A percentile compares a stretch with the other conserved stretches of the same genome.
phyloP scores from a whole-genome alignment of 1,284 basidiomycete species.

The Fomitopsis betulina region DNA sequence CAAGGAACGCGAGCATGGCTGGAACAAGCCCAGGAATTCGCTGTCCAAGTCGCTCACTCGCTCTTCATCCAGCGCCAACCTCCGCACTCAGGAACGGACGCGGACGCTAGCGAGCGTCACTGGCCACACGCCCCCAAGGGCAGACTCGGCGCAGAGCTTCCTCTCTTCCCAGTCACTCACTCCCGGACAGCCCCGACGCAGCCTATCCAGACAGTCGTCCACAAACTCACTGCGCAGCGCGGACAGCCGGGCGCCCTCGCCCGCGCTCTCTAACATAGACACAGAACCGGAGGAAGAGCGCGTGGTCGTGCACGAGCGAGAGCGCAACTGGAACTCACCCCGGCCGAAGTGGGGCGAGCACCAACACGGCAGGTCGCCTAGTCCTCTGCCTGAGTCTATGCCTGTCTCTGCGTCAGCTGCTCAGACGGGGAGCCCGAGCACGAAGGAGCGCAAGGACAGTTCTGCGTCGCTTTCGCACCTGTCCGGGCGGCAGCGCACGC shows the following conservation, averaged over 20 bases:
- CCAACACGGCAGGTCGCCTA: slow-evolving; percentile 11
- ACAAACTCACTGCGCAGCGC: slow-evolving; percentile 18
- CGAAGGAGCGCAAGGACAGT: background rate
- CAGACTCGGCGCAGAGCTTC: slow-evolving; percentile 22
- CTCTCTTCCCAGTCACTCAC: slow-evolving; percentile 11
- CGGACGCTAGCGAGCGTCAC: slow-evolving; percentile 13
- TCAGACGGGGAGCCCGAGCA: background rate
- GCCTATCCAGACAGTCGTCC: slow-evolving; percentile 18
- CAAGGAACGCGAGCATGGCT: slow-evolving; percentile 45
- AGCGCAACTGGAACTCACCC: slow-evolving; percentile 59
- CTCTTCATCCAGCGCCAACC: slow-evolving; percentile 22
- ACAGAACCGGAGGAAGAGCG: slow-evolving; percentile 28
- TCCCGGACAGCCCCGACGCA: slow-evolving; percentile 4
- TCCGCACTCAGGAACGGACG: slow-evolving; percentile 19
- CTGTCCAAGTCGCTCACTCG: slow-evolving; percentile 20
- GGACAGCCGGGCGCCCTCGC: slow-evolving; percentile 2
- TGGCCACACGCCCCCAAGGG: slow-evolving; percentile 21
- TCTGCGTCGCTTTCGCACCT: background rate
- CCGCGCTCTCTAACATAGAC: slow-evolving; percentile 4
- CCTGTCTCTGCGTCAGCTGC: background rate
- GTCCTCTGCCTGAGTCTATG: slow-evolving; percentile 10
- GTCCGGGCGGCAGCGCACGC: background rate
- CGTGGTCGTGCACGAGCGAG: slow-evolving; percentile 37
- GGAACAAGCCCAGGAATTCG: slow-evolving; percentile 44
- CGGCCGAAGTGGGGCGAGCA: slow-evolving; percentile 42